Base-by-base conservation (phyloP, 192 early-diverging fungal genomes). In the Coemansia reversa region DNA sequence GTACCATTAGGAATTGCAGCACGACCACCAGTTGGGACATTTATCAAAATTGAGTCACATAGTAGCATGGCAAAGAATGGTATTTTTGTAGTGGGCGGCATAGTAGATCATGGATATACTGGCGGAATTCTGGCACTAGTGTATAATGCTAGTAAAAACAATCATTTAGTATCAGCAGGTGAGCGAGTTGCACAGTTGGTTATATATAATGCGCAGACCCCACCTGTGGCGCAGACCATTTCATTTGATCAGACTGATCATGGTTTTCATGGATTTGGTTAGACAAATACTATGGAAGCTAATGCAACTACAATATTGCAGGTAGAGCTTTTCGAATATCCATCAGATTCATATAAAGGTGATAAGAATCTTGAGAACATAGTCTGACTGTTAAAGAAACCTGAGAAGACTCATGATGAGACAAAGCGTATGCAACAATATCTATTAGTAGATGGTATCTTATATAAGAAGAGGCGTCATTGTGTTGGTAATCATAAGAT, bases 1-100 rank as follows among this genome's bases (percentile, higher is more conserved):
- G 48, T 62, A 7, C 60, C 60, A 12, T 29, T 62, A 12, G 60
- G 45, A 16, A 12, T 62, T 4, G 9, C 60, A 19, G 25, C 23
- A 7, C 23, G 4, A 28, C 25, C 45, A 1, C 60, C 60, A 2
- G 3, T 29, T 18, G 60, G 60, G 5, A 62, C 28, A 14, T 28
- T 51, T 23, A 9, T 62, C 18, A 27, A 22, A 6, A 49, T 62
- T 16, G 23, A 27, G 5, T 50, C 9, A 27, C 9, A n/a, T 18
- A 63, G 51, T 22, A 35, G 51, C 2, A 23, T 63, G 32, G 51
- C 61, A 4, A 24, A 16, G 20, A 7, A 52, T 2, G 61, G 61
- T 19, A 39, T 51, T 20, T 30, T 33, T 20, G 51, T 63, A 0
- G 19, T 63, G 1, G 49, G 23, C 0, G 51, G 61, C 2, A 23